Evolutionary conservation across 441 rosid species (phyloP).

Genomic region (Omphalea diandra): DNA sequence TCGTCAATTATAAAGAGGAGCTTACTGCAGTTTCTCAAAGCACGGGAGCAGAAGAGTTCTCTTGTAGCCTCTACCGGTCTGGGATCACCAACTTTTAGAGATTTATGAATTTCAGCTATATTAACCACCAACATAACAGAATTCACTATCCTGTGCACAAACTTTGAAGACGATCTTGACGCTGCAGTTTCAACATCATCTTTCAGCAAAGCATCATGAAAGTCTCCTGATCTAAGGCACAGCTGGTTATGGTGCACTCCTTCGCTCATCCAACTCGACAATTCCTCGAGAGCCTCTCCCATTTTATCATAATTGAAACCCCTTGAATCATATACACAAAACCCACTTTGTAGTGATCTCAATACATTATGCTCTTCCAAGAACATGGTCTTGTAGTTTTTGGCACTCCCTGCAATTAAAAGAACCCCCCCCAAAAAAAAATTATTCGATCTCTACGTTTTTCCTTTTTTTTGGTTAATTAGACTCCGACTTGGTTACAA

Average conservation of each 20-base stretch:
- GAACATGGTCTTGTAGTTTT: slow-evolving; percentile 35
- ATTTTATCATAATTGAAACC: slow-evolving; percentile 34
- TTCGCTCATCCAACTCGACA: slow-evolving; percentile 46
- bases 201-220: not conserved
- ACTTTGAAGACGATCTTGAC: slow-evolving; percentile 36
- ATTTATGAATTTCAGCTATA: slow-evolving; percentile 41
- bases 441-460: no score
- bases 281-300: slow-evolving; percentile 42
- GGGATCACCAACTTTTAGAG: slow-evolving; percentile 41
- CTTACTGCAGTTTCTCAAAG: slow-evolving; percentile 54
- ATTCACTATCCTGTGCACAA: slow-evolving; percentile 43
- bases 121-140: slow-evolving; percentile 49
- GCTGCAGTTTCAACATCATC: slow-evolving; percentile 25
- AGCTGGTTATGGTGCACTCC: slow-evolving; percentile 61
- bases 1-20: slow-evolving; percentile 1
- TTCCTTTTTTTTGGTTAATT: no score
- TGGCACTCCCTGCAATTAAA: slow-evolving; percentile 30
- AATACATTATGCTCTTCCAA: slow-evolving; percentile 59
- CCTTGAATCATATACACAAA: slow-evolving; percentile 53
- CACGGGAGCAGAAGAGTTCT: slow-evolving; percentile 42
- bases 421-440: slow-evolving; percentile 2
- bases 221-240: slow-evolving; percentile 44
- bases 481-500: no score
- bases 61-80: slow-evolving; percentile 45
- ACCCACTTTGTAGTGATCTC: slow-evolving; percentile 50